phyloP scores from a whole-genome alignment of 179 eudicot genomes.

The Silene noctiflora region DNA sequence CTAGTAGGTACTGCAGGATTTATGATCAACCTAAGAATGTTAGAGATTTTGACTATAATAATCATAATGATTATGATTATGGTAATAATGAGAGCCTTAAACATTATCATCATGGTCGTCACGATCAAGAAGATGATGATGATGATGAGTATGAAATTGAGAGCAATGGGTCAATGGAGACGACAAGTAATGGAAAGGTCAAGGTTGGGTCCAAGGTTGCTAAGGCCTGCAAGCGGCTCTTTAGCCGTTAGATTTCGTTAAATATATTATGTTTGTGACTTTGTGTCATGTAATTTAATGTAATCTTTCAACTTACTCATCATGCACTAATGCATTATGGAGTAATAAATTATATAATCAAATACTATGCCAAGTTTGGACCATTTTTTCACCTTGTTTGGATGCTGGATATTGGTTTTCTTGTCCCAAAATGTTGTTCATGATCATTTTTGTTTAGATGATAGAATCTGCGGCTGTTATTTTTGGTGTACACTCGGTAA shows the following conservation, averaged over 20 bases:
- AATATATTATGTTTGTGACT: too few species aligned
- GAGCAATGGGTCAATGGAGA: constrained; percentile 18
- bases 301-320: too few species aligned
- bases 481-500: too few species aligned
- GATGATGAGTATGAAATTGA: constrained; percentile 23
- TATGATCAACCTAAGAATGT: constrained; percentile 47
- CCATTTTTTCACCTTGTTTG: too few species aligned
- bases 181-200: constrained; percentile 7
- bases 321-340: too few species aligned
- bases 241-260: constrained; percentile 32
- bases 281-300: too few species aligned
- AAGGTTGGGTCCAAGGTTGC: constrained; percentile 37
- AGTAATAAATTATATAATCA: too few species aligned
- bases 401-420: too few species aligned
- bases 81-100: not conserved
- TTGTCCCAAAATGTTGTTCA: too few species aligned
- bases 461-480: too few species aligned
- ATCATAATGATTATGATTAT: constrained; percentile 1
- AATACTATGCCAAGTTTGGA: too few species aligned
- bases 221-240: constrained; percentile 54
- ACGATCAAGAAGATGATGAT: constrained; percentile 1
- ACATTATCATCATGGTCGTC: not conserved
- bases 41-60: not conserved
- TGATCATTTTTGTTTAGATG: too few species aligned
- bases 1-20: constrained; percentile 58